These are phyloP conservation scores for Coffea canephora DNA, from an alignment of 257 asterid species.

Conservation along the genomic window DNA sequence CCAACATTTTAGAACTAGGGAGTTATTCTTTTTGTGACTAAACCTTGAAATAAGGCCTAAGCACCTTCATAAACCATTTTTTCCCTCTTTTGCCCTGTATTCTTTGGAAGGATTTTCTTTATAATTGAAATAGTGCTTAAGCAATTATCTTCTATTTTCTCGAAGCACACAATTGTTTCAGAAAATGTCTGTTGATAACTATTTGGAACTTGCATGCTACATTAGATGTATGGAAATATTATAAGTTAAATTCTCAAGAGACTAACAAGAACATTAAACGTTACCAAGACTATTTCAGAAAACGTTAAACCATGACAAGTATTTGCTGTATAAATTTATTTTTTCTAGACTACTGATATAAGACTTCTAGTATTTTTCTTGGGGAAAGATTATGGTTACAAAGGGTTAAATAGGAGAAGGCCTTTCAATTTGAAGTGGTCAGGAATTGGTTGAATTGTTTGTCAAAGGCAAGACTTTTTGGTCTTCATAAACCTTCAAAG, in stretches of 20 bases:
- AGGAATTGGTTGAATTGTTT: background rate
- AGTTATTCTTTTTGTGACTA: too few species aligned
- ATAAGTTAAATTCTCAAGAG: background rate
- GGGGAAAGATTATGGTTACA: background rate
- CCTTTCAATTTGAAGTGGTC: background rate
- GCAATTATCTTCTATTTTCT: too few species aligned
- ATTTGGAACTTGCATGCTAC: background rate
- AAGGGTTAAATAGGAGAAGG: background rate
- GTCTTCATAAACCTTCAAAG: background rate
- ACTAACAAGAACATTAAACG: background rate
- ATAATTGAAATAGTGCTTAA: background rate
- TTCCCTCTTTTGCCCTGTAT: background rate
- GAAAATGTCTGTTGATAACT: too few species aligned
- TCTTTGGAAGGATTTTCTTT: background rate
- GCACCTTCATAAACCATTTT: background rate
- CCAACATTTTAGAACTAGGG: background rate
- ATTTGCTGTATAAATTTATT: background rate
- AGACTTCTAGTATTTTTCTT: background rate
- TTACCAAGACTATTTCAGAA: too few species aligned
- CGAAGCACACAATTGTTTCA: background rate
- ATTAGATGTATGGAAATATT: background rate
- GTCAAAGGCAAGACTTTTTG: background rate
- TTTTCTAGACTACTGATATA: background rate
- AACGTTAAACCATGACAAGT: background rate
- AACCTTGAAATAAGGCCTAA: background rate